A percentile compares a stretch with the other conserved stretches of the same genome.
These are phyloP conservation scores for Dissophora ornata DNA, from an alignment of 192 early-diverging fungal species.

Conservation along the genomic window DNA sequence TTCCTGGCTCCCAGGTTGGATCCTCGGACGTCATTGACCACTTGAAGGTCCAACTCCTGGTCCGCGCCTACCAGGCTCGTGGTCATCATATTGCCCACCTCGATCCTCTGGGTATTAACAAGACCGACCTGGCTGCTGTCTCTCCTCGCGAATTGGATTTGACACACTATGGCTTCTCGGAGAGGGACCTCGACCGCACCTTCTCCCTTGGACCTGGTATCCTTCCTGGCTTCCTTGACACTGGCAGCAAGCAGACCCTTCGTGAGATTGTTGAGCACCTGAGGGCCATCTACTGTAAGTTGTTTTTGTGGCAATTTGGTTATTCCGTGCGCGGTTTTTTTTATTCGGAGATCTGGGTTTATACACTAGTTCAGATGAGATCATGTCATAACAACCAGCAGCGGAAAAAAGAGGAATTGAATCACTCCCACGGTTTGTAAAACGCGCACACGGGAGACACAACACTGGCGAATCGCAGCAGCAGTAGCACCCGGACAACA, in stretches of 20 bases:
- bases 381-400: too few relatives aligned
- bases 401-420: too few relatives aligned
- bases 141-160: slow-evolving; percentile 88
- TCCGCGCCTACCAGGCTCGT: slow-evolving; percentile 95
- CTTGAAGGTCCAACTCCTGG: slow-evolving; percentile 97
- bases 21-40: slow-evolving; percentile 88
- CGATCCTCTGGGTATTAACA: slow-evolving; percentile 92
- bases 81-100: slow-evolving; percentile 96
- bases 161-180: slow-evolving; percentile 93
- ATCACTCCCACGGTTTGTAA: too few relatives aligned
- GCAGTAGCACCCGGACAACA: too few relatives aligned
- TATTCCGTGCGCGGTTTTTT: background rate
- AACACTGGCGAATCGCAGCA: too few relatives aligned
- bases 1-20: slow-evolving; percentile 59
- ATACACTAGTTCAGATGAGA: background rate
- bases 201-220: slow-evolving; percentile 96
- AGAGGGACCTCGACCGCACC: slow-evolving; percentile 90
- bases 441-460: too few relatives aligned
- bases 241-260: slow-evolving; percentile 81
- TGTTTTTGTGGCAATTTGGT: background rate
- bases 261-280: slow-evolving; percentile 89
- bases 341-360: background rate
- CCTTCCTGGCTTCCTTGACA: slow-evolving; percentile 84
- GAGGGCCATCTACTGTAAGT: slow-evolving; percentile 88
- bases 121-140: slow-evolving; percentile 60